Conservation (phyloP, 2,329 filamentous ascomycete species). For the Ophiostoma perfectum region DNA sequence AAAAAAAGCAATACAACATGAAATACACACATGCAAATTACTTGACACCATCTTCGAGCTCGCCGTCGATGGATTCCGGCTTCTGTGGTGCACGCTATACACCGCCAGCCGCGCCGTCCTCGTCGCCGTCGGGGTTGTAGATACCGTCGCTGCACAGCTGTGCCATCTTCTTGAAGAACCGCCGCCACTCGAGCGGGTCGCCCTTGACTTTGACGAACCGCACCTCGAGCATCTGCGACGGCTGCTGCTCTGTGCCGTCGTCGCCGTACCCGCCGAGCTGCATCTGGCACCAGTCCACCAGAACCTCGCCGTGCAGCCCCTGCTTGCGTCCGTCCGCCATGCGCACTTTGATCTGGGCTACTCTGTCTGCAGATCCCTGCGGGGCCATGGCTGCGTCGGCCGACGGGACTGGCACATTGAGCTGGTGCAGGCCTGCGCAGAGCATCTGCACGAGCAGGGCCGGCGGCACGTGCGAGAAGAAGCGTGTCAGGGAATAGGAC, state of each 20-base stretch:
- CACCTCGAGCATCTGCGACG: slow-evolving; percentile 66
- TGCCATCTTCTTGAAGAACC: slow-evolving; percentile 95
- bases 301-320: slow-evolving; percentile 66
- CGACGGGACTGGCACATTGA: slow-evolving; percentile 68
- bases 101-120: slow-evolving; percentile 15
- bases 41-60: background rate
- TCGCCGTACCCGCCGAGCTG: slow-evolving; percentile 34
- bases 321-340: slow-evolving; percentile 68
- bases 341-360: slow-evolving; percentile 65
- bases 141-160: slow-evolving; percentile 82
- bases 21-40: background rate
- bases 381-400: slow-evolving; percentile 34
- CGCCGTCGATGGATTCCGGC: background rate
- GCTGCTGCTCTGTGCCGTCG: slow-evolving; percentile 37
- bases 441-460: slow-evolving; percentile 73
- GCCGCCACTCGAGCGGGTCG: slow-evolving; percentile 91
- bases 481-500: slow-evolving; percentile 78
- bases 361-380: slow-evolving; percentile 31
- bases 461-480: slow-evolving; percentile 78
- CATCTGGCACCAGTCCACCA: slow-evolving; percentile 49
- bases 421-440: slow-evolving; percentile 71
- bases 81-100: slow-evolving; percentile 11
- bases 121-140: slow-evolving; percentile 37
- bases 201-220: slow-evolving; percentile 92
- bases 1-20: too few species aligned